Conservation (phyloP, 176 grass and related monocot genomes). For the Metroxylon sagu region DNA sequence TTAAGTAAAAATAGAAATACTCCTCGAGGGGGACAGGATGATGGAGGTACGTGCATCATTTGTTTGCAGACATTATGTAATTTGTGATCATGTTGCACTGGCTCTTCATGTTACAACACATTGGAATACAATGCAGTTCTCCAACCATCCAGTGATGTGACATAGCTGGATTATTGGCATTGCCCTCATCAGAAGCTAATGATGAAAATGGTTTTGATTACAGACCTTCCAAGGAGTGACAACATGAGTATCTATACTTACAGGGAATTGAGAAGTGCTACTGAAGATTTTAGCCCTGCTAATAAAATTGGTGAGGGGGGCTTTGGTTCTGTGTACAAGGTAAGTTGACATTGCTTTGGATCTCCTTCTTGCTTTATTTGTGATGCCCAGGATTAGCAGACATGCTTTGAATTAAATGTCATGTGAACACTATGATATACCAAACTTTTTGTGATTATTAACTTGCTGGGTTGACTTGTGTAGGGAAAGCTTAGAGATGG, state of each 20-base stretch:
- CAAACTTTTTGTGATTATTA: conserved; percentile 10
- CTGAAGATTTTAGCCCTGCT: conserved; percentile 39
- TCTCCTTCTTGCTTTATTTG: no score
- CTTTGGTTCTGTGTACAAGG: conserved; percentile 77
- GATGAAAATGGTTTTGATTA: not conserved
- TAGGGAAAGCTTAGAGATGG: conserved; percentile 71
- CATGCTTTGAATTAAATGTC: no score
- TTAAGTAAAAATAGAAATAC: not conserved
- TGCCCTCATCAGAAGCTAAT: no score
- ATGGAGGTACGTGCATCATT: conserved; percentile 7
- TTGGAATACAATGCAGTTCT: no score
- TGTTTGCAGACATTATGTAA: no score
- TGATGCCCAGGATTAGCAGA: no score
- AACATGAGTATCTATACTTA: conserved; percentile 68
- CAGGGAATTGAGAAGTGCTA: conserved; percentile 66
- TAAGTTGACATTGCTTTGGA: conserved; percentile 9
- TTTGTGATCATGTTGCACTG: no score
- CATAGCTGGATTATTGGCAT: no score
- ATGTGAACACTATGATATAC: not conserved
- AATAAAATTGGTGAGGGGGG: conserved; percentile 86
- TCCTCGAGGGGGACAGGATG: not conserved
- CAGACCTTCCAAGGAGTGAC: conserved; percentile 26
- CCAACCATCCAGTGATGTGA: no score
- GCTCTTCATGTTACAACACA: no score
- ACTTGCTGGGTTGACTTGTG: conserved; percentile 15